These are phyloP conservation scores for Nymphaea thermarum DNA, from an alignment of 164 flowering plant species.

Conservation along the genomic window DNA sequence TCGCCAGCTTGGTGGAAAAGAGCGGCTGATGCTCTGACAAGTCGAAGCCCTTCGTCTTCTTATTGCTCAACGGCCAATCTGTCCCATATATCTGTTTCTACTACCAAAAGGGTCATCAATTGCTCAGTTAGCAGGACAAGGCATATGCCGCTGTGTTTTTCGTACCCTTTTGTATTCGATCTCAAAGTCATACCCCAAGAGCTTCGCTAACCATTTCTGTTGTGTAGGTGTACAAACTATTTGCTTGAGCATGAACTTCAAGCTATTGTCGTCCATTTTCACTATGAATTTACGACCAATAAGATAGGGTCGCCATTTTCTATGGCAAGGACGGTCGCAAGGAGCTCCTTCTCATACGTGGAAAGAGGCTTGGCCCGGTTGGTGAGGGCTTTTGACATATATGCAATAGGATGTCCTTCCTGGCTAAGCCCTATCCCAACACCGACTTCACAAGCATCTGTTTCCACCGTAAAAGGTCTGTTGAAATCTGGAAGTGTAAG, in stretches of 20 bases:
- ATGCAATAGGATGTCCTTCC: neutral
- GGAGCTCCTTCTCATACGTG: neutral
- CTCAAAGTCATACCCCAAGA: neutral
- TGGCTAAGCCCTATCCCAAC: neutral
- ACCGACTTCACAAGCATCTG: neutral
- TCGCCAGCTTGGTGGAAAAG: too few relatives aligned
- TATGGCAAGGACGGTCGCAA: neutral
- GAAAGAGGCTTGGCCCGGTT: neutral
- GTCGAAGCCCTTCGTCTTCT: too few relatives aligned
- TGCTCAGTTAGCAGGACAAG: too few relatives aligned
- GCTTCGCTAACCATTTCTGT: slow-evolving; percentile 1
- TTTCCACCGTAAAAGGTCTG: neutral
- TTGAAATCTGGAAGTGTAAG: neutral
- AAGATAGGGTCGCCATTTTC: slow-evolving; percentile 1
- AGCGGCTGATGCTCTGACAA: too few relatives aligned
- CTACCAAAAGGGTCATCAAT: too few relatives aligned
- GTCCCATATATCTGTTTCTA: too few relatives aligned
- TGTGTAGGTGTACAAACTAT: neutral
- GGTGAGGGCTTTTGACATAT: neutral
- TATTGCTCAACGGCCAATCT: too few relatives aligned
- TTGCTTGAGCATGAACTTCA: neutral
- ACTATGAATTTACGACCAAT: neutral
- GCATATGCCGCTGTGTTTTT: too few relatives aligned
- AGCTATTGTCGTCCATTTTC: neutral
- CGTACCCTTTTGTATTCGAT: neutral